These are phyloP conservation scores for Penicillium sp. DNA, from an alignment of 2,329 filamentous ascomycete genomes.

Conservation along the genomic window DNA sequence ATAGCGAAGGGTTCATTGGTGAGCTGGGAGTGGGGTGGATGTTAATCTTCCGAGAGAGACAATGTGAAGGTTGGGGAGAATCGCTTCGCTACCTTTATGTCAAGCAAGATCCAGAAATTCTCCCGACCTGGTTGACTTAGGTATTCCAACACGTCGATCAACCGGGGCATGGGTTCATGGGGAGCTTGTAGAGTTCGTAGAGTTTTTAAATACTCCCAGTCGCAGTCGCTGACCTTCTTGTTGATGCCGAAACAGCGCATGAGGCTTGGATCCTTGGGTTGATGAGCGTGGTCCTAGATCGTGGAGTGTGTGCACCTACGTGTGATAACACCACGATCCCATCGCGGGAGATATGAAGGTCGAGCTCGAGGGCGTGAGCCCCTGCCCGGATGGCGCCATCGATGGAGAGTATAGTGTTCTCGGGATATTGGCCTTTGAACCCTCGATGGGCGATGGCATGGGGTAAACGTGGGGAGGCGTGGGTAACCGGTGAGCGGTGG, in stretches of 20 bases:
- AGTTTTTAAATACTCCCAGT: constrained; percentile 69
- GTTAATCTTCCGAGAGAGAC: background rate
- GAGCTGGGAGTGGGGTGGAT: constrained; percentile 15
- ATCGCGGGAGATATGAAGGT: constrained; percentile 78
- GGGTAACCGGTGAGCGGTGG: constrained; percentile 7
- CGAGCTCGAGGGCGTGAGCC: constrained; percentile 81
- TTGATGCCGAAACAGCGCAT: constrained; percentile 79
- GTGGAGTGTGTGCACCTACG: constrained; percentile 46
- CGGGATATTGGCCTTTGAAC: constrained; percentile 69
- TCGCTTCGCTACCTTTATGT: constrained; percentile 68
- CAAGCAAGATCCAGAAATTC: constrained; percentile 75
- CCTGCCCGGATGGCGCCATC: constrained; percentile 68
- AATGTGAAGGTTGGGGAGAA: no score
- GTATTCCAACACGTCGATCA: constrained; percentile 71
- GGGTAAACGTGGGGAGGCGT: constrained; percentile 19
- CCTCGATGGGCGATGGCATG: constrained; percentile 46
- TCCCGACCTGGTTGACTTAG: constrained; percentile 63
- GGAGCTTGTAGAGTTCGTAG: constrained; percentile 67
- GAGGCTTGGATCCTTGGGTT: constrained; percentile 67
- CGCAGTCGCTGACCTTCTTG: constrained; percentile 68
- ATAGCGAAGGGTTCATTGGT: constrained; percentile 58
- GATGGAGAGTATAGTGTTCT: constrained; percentile 84
- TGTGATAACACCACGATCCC: constrained; percentile 82
- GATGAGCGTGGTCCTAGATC: constrained; percentile 1
- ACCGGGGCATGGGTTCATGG: constrained; percentile 67